These are phyloP conservation scores for Gyromitra esculenta DNA, from an alignment of 2,329 filamentous ascomycete species.

Conservation along the genomic window DNA sequence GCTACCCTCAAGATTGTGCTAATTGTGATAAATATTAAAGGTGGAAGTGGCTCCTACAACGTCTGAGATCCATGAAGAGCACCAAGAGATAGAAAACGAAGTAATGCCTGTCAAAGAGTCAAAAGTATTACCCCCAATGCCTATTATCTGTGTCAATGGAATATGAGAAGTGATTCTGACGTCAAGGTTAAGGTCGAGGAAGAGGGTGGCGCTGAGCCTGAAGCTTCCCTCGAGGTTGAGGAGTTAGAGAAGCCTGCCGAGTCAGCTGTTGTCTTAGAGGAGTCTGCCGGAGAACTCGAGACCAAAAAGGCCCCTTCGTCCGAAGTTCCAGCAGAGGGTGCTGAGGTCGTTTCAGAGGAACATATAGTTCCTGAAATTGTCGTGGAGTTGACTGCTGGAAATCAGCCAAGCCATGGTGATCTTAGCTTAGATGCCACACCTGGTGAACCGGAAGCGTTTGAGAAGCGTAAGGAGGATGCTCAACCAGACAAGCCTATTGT, in stretches of 20 bases:
- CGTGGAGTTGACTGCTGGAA: conserved; percentile 60
- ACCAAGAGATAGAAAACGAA: neutral
- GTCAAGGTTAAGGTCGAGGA: neutral
- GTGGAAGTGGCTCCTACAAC: neutral
- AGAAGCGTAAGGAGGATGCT: conserved; percentile 59
- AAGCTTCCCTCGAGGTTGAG: neutral
- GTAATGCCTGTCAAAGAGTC: neutral
- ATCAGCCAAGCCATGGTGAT: conserved; percentile 59
- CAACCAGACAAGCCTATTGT: conserved; percentile 59
- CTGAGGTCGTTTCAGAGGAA: neutral
- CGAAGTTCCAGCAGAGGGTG: neutral
- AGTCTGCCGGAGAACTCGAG: neutral
- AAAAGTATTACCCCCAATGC: neutral
- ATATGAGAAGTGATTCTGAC: neutral
- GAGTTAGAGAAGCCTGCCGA: neutral
- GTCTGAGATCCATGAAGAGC: neutral
- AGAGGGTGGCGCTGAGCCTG: neutral
- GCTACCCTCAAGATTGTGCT: neutral
- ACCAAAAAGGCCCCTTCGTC: neutral
- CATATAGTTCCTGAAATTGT: conserved; percentile 57
- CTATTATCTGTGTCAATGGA: neutral
- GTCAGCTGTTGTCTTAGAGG: neutral
- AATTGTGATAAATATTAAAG: conserved; percentile 1
- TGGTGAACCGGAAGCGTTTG: conserved; percentile 60
- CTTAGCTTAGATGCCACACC: conserved; percentile 59